phyloP scores from a whole-genome alignment of 495 filamentous ascomycete genomes.

The Aspergillus biplanus region DNA sequence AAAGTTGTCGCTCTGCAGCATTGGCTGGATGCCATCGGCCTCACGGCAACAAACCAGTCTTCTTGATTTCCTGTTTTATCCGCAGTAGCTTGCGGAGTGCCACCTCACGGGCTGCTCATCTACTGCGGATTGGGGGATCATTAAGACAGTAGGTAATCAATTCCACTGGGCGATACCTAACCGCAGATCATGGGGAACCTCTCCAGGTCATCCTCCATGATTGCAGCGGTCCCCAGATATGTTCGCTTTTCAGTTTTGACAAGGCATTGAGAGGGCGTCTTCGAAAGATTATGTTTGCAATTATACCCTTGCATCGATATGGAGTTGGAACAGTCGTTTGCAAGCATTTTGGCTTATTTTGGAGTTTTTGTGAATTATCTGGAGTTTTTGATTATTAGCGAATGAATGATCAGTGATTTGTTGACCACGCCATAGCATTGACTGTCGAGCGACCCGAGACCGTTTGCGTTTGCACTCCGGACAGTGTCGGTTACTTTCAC shows the following conservation, averaged over 20 bases:
- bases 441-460: conserved; percentile 14
- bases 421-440: conserved; percentile 15
- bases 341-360: conserved; percentile 20
- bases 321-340: conserved; percentile 16
- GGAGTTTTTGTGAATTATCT: conserved; percentile 6
- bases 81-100: background rate
- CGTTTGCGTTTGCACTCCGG: conserved; percentile 17
- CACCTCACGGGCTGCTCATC: background rate
- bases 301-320: conserved; percentile 22
- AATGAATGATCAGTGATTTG: conserved; percentile 8
- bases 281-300: conserved; percentile 6
- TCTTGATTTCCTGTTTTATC: background rate
- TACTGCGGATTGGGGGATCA: background rate
- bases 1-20: too few relatives aligned
- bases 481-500: background rate
- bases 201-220: background rate
- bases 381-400: conserved; percentile 13
- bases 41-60: background rate
- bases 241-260: conserved; percentile 2
- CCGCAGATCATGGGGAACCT: background rate
- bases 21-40: background rate
- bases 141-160: background rate
- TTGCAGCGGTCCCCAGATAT: background rate
- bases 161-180: background rate
- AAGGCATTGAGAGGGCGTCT: conserved; percentile 10